Evolutionary conservation across 306 rosid species (phyloP).

Genomic region (Cicer chorassanicum): DNA sequence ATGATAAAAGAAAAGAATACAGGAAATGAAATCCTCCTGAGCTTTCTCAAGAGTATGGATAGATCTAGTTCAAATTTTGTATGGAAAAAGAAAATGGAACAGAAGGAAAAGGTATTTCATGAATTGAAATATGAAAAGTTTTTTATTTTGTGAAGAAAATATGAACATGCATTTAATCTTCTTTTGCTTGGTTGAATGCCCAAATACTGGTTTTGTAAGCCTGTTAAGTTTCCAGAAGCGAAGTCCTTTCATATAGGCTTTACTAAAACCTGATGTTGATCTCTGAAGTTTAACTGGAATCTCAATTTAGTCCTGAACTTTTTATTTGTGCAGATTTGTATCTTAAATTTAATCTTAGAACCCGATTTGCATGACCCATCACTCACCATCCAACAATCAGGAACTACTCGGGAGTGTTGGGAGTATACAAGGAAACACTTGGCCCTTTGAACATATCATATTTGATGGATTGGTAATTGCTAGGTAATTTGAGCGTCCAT

Average conservation of each 20-base stretch:
- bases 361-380: too few species aligned
- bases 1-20: slow-evolving; percentile 10
- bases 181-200: neutral
- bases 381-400: too few species aligned
- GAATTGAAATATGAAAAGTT: neutral
- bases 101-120: slow-evolving; percentile 9
- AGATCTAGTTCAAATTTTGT: slow-evolving; percentile 28
- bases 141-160: slow-evolving; percentile 1
- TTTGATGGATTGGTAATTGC: too few species aligned
- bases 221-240: neutral
- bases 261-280: neutral
- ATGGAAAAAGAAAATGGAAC: neutral
- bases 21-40: slow-evolving; percentile 2
- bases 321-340: neutral
- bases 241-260: neutral
- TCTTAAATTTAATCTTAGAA: too few species aligned
- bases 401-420: too few species aligned
- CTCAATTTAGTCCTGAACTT: neutral
- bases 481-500: too few species aligned
- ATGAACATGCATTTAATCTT: neutral
- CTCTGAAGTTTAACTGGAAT: neutral
- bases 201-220: neutral
- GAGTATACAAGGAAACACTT: too few species aligned
- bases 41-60: neutral
- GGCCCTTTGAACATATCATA: too few species aligned